Base-by-base conservation (phyloP, 1,284 basidiomycete species). In the Moesziomyces globuligerus region DNA sequence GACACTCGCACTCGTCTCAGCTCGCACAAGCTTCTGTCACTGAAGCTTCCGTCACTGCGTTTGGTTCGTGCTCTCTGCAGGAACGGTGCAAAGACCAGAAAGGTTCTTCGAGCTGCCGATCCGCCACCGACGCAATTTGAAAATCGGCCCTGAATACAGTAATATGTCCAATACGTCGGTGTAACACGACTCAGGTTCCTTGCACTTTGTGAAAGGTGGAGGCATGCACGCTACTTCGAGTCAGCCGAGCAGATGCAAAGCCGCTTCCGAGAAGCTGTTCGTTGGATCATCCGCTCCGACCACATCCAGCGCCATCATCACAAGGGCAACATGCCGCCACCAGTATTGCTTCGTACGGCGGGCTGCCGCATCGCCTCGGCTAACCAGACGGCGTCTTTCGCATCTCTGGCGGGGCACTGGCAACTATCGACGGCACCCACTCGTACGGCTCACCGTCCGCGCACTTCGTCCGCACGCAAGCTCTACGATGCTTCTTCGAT, bases 241-340 rank as follows among this genome's bases (percentile, higher is more conserved):
- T 48, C 46, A 48, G 46, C 46, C 46, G 46, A 48, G 46, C 46
- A 18, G 18, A n/a, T 25, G 17, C 20, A n/a, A n/a, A n/a, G n/a
- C n/a, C n/a, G n/a, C n/a, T n/a, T n/a, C n/a, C n/a, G n/a, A n/a
- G n/a, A n/a, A n/a, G 3, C 15, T 34, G 15, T 34, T 15, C 15
- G 10, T 34, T 6, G 32, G 28, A 8, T 29, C 6, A 13, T 11
- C 28, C 10, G 15, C 32, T 34, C 32, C 32, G 6, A 1, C 3
- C 4, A 1, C 32, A 13, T 3, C 10, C 32, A n/a, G 32, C 15
- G 17, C 11, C 32, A 34, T 13, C 32, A 34, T 34, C 32, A 34
- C 15, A 13, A 34, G 5, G 15, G n/a, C 15, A 13, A 13, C 32
- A 34, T 34, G 32, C 3, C 11, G 32, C 32, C 32, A 6, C 5